These are phyloP conservation scores for Chlamydomonas schloesseri DNA, from an alignment of 139 green algal genomes.

Conservation along the genomic window DNA sequence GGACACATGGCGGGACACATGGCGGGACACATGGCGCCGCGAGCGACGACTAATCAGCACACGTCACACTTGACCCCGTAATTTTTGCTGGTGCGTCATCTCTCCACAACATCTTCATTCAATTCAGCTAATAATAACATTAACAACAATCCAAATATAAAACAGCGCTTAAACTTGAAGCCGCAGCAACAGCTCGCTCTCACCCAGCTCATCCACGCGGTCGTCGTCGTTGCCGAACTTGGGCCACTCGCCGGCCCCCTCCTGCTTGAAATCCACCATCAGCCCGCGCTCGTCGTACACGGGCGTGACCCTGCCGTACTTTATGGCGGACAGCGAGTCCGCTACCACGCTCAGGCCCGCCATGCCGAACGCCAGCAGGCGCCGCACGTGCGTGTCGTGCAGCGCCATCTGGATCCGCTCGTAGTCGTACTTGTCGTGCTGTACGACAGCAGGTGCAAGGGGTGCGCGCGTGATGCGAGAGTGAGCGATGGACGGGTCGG, in stretches of 20 bases:
- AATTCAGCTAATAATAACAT: too few relatives aligned
- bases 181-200: too few relatives aligned
- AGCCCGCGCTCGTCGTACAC: slow-evolving; percentile 68
- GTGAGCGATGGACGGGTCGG: neutral
- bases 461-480: slow-evolving; percentile 67
- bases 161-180: too few relatives aligned
- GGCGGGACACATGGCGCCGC: too few relatives aligned
- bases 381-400: slow-evolving; percentile 78
- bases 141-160: too few relatives aligned
- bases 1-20: too few relatives aligned
- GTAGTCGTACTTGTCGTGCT: slow-evolving; percentile 85
- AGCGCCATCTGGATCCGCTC: slow-evolving; percentile 82
- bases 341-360: slow-evolving; percentile 75
- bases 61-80: too few relatives aligned
- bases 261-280: slow-evolving; percentile 65
- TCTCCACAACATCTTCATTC: too few relatives aligned
- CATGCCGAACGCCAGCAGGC: slow-evolving; percentile 80
- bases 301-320: slow-evolving; percentile 76
- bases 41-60: too few relatives aligned
- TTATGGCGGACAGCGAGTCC: slow-evolving; percentile 83
- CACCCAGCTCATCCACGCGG: slow-evolving; percentile 67
- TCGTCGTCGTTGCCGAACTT: slow-evolving; percentile 86
- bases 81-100: too few relatives aligned
- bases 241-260: slow-evolving; percentile 67
- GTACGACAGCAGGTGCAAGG: too few relatives aligned